Conservation (phyloP, 768 basidiomycete genomes). For the Rhodotorula toruloides region DNA sequence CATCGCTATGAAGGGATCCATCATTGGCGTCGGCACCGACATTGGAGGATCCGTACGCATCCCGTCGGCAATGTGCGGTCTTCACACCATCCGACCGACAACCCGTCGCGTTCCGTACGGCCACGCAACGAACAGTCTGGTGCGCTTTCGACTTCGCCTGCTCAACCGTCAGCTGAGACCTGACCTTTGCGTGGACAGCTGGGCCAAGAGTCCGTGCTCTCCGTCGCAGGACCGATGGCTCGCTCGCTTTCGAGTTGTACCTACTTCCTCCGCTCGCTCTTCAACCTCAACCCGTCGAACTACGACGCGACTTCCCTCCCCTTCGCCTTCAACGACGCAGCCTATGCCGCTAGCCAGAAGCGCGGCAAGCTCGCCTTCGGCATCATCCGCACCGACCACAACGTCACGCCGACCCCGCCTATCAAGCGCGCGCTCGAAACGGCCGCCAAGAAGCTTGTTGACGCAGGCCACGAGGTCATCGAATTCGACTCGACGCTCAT, state of each 20-base stretch:
- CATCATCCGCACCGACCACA: not conserved
- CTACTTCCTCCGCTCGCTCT: conserved; percentile 14
- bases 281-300: conserved; percentile 7
- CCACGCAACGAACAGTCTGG: conserved; percentile 50
- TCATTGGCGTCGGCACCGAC: conserved; percentile 38
- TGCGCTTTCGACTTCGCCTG: conserved; percentile 49
- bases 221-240: conserved; percentile 9
- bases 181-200: conserved; percentile 61
- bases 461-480: conserved; percentile 22
- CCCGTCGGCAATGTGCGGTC: conserved; percentile 63
- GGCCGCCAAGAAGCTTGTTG: not conserved
- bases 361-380: not conserved
- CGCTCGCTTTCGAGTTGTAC: conserved; percentile 4
- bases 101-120: conserved; percentile 25
- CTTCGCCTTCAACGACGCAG: conserved; percentile 14
- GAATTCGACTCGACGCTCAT: conserved; percentile 24
- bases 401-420: conserved; percentile 4
- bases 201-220: conserved; percentile 51
- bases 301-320: conserved; percentile 31
- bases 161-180: conserved; percentile 37
- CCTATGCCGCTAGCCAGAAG: conserved; percentile 20
- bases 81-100: conserved; percentile 48
- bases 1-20: conserved; percentile 39
- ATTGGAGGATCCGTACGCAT: conserved; percentile 51
- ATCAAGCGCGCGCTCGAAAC: not conserved